Conservation (phyloP, 495 filamentous ascomycete genomes). For the Penicillium desertorum region DNA sequence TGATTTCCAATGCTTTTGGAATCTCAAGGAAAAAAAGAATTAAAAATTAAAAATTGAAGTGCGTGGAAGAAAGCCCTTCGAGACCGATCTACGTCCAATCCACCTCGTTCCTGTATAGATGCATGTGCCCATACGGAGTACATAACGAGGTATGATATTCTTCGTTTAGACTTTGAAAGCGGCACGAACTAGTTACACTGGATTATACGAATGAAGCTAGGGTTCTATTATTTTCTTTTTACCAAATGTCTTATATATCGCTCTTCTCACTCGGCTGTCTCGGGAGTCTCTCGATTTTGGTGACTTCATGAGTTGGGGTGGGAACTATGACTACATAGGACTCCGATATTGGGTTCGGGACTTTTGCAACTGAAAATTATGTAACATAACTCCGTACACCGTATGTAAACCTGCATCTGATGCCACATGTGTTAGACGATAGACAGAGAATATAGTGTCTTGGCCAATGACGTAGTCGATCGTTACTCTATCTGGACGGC, state of each 20-base stretch:
- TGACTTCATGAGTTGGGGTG: slow-evolving; percentile 18
- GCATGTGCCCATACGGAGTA: neutral
- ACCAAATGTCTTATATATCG: neutral
- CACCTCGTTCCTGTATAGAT: neutral
- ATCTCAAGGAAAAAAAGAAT: neutral
- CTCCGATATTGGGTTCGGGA: neutral
- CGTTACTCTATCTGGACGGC: slow-evolving; percentile 19
- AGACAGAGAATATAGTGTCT: slow-evolving; percentile 6
- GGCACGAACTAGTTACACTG: neutral
- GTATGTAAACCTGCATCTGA: neutral
- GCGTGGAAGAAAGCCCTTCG: slow-evolving; percentile 10
- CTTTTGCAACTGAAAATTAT: neutral
- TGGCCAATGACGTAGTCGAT: slow-evolving; percentile 26
- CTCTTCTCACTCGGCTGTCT: slow-evolving; percentile 17
- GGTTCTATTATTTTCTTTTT: slow-evolving; percentile 7
- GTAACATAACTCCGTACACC: no score
- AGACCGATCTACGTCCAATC: neutral
- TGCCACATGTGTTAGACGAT: neutral
- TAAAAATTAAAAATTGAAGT: neutral
- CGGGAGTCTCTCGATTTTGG: slow-evolving; percentile 17
- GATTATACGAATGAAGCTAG: neutral
- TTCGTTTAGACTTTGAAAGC: neutral
- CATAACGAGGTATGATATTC: neutral
- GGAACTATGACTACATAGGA: slow-evolving; percentile 1
- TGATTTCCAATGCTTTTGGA: slow-evolving; percentile 29